These are phyloP conservation scores for Besnoitia besnoiti DNA, from an alignment of 169 alveolate species.

Conservation along the genomic window DNA sequence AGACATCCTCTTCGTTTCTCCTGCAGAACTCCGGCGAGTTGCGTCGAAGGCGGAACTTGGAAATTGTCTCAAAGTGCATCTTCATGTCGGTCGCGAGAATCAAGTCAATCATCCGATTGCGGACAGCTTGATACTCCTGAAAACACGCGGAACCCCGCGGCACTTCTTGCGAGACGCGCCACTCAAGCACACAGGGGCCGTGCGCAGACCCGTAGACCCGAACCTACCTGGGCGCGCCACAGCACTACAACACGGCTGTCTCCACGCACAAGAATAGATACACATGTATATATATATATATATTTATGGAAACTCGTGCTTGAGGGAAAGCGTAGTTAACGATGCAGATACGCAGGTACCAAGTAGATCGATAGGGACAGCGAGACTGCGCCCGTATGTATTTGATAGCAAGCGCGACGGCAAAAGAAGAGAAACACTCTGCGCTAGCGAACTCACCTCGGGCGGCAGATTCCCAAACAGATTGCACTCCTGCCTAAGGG, in stretches of 20 bases:
- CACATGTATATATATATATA: background rate
- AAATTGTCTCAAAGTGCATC: constrained; percentile 82
- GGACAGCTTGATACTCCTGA: background rate
- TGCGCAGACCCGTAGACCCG: too few relatives aligned
- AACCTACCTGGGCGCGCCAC: too few relatives aligned
- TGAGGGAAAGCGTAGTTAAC: too few relatives aligned
- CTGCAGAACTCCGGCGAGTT: constrained; percentile 63
- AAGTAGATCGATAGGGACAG: too few relatives aligned
- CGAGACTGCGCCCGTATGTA: background rate
- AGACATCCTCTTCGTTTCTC: constrained; percentile 48
- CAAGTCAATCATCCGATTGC: constrained; percentile 71
- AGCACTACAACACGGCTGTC: too few relatives aligned
- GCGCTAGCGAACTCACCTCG: background rate
- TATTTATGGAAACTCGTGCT: background rate
- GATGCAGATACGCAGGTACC: too few relatives aligned
- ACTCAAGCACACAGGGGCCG: too few relatives aligned
- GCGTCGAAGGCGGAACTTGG: constrained; percentile 79
- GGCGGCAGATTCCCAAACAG: background rate
- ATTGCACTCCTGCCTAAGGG: constrained; percentile 38
- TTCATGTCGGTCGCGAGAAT: constrained; percentile 88
- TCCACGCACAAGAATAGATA: background rate
- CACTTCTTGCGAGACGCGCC: too few relatives aligned
- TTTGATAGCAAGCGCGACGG: too few relatives aligned
- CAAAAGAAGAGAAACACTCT: too few relatives aligned
- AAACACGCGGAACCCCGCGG: too few relatives aligned